Base-by-base conservation (phyloP, 306 rosid species). In the Mucuna pruriens region DNA sequence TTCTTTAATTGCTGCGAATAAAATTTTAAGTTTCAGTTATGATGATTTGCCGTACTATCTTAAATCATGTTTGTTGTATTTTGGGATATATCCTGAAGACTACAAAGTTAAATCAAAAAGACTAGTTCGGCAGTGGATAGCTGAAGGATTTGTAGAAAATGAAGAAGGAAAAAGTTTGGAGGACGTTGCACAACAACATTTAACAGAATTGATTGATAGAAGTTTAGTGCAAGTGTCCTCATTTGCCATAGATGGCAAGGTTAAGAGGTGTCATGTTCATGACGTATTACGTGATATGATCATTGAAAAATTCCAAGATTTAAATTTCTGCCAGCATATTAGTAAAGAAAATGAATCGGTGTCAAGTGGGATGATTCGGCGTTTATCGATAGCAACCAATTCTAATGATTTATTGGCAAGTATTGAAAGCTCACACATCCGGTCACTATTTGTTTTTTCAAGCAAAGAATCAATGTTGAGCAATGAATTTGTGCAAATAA, bases 71-170 rank as follows among this genome's bases (percentile, higher is more conserved):
- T 11, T 68, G 10, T 58, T 82, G 34, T 82, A 76, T 49, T 76
- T 83, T 70, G 86, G 82, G 6, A 61, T 83, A 22, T 83, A 69
- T 40, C 79, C 82, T 2, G 68, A 49, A 25, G 74, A 71, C 4
- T 60, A 44, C n/a, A 3, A 55, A 20, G 48, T 76, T 49, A 61
- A 38, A 15, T 42, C 71, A 9, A 42, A 1, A 12, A 61, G 80
- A 33, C 19, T 76, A 25, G 23, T 76, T 42, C 16, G 71, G 1
- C 80, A 76, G 15, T 75, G 79, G 79, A 58, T 75, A 39, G 79
- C 79, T n/a, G 70, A 75, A 9, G 79, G 79, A 13, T 76, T 61
- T 76, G 20, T 76, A 26, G 44, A 9, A 61, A 0, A 26, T 6
- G 71, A 76, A 33, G 45, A 60, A 10, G 70, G 9, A n/a, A 76